Percentiles rank a stretch among this genome's conserved stretches.
These are phyloP conservation scores for Yamadazyma blattariae DNA, from an alignment of 1,139 yeast genomes.

Conservation along the genomic window DNA sequence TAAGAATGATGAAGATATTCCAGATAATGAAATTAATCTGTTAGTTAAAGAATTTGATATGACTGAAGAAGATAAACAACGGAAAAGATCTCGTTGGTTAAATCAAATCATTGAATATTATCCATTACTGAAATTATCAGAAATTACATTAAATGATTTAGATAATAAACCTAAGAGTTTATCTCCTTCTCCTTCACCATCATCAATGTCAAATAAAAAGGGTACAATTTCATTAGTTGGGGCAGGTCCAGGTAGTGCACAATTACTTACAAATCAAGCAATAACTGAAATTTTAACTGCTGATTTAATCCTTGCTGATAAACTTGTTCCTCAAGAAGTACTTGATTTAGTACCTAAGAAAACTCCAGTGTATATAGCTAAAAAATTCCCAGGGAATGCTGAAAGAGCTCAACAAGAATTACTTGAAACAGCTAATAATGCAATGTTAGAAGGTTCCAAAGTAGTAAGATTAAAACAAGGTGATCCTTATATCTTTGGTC, in stretches of 20 bases:
- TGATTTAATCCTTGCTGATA: slow-evolving; percentile 84
- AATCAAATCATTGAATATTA: slow-evolving; percentile 89
- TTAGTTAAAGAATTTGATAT: slow-evolving; percentile 61
- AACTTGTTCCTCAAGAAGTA: slow-evolving; percentile 87
- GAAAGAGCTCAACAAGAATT: slow-evolving; percentile 90
- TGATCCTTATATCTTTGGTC: slow-evolving; percentile 94
- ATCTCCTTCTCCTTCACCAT: background rate
- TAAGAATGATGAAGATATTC: slow-evolving; percentile 73
- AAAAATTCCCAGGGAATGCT: slow-evolving; percentile 96
- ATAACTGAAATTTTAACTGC: slow-evolving; percentile 76
- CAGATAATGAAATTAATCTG: slow-evolving; percentile 51
- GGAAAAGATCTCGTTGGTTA: slow-evolving; percentile 76
- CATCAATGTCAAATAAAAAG: background rate
- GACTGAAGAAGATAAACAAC: slow-evolving; percentile 49
- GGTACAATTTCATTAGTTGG: slow-evolving; percentile 83
- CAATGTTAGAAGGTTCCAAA: slow-evolving; percentile 60
- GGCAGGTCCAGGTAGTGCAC: slow-evolving; percentile 90
- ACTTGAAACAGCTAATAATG: slow-evolving; percentile 64
- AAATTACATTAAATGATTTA: slow-evolving; percentile 56
- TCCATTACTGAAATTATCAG: slow-evolving; percentile 66
- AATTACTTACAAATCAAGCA: slow-evolving; percentile 83
- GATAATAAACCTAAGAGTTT: background rate
- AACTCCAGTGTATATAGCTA: slow-evolving; percentile 79
- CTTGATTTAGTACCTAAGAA: slow-evolving; percentile 71
- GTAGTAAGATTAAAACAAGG: slow-evolving; percentile 95